phyloP scores from a whole-genome alignment of 2,329 filamentous ascomycete genomes.

The Sphaerulina musiva region DNA sequence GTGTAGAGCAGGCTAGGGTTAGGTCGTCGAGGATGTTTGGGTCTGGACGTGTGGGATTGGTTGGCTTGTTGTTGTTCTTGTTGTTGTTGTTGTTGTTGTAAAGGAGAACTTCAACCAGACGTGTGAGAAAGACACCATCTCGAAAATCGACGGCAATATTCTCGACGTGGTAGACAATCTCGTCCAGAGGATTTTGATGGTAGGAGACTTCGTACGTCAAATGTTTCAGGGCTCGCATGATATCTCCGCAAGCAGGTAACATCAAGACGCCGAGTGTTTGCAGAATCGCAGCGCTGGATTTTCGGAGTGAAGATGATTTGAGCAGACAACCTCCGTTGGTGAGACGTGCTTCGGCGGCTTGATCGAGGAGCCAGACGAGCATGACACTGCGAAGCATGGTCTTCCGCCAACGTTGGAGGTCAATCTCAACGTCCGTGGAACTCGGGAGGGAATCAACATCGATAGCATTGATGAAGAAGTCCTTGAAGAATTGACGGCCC shows the following conservation, averaged over 20 bases:
- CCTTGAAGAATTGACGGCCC: constrained; percentile 45
- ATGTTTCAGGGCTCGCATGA: constrained; percentile 50
- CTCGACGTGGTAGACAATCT: constrained; percentile 52
- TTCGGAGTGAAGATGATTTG: constrained; percentile 46
- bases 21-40: neutral
- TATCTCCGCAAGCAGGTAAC: constrained; percentile 54
- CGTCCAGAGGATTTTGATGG: constrained; percentile 52
- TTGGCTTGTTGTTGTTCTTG: neutral
- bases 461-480: constrained; percentile 53
- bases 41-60: neutral
- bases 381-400: constrained; percentile 54
- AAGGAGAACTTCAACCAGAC: constrained; percentile 53
- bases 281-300: constrained; percentile 51
- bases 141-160: constrained; percentile 59
- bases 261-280: constrained; percentile 49
- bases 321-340: constrained; percentile 44
- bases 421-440: constrained; percentile 4
- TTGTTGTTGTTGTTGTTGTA: constrained; percentile 1
- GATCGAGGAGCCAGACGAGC: constrained; percentile 55
- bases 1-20: neutral
- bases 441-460: constrained; percentile 39
- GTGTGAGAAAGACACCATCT: constrained; percentile 55
- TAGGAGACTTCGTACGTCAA: constrained; percentile 51
- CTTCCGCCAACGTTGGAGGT: constrained; percentile 42
- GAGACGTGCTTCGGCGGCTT: constrained; percentile 40